Conservation (phyloP, 2,329 filamentous ascomycete species). For the Clonostachys sp. region DNA sequence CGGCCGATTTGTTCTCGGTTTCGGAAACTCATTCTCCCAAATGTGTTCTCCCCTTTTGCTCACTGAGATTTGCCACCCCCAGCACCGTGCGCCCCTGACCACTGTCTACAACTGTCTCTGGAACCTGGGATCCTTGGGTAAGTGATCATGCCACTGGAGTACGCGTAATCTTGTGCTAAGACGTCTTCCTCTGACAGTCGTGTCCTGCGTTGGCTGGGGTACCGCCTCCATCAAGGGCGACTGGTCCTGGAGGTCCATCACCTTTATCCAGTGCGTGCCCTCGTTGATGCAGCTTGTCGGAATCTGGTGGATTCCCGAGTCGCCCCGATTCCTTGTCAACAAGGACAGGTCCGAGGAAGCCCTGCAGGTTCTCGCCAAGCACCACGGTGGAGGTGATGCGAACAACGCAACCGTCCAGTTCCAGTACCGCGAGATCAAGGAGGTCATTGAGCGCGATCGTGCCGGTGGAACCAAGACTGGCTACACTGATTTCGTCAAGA, state of each 20-base stretch:
- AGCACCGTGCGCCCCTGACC: slow-evolving; percentile 61
- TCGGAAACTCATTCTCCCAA: slow-evolving; percentile 62
- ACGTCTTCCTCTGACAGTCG: slow-evolving; percentile 23
- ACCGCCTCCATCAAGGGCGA: slow-evolving; percentile 51
- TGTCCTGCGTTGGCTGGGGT: slow-evolving; percentile 60
- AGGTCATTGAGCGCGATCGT: slow-evolving; percentile 56
- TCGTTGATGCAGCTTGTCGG: slow-evolving; percentile 59
- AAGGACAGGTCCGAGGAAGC: slow-evolving; percentile 61
- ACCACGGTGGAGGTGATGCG: slow-evolving; percentile 57
- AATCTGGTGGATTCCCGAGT: slow-evolving; percentile 66
- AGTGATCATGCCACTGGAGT: slow-evolving; percentile 1
- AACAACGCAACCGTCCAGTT: slow-evolving; percentile 59
- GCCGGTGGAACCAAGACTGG: slow-evolving; percentile 38
- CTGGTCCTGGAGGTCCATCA: slow-evolving; percentile 66
- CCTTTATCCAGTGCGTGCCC: slow-evolving; percentile 58
- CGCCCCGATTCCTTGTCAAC: slow-evolving; percentile 59
- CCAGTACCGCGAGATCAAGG: slow-evolving; percentile 62
- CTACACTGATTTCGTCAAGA: slow-evolving; percentile 58
- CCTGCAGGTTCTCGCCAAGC: slow-evolving; percentile 53
- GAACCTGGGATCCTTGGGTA: slow-evolving; percentile 51
- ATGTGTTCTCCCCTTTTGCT: slow-evolving; percentile 60
- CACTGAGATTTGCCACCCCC: slow-evolving; percentile 63
- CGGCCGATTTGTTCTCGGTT: slow-evolving; percentile 45
- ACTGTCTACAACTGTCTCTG: slow-evolving; percentile 66
- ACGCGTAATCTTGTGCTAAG: no score